Evolutionary conservation across 768 basidiomycete species (phyloP).

Genomic region (Xanthoconium stramineum): DNA sequence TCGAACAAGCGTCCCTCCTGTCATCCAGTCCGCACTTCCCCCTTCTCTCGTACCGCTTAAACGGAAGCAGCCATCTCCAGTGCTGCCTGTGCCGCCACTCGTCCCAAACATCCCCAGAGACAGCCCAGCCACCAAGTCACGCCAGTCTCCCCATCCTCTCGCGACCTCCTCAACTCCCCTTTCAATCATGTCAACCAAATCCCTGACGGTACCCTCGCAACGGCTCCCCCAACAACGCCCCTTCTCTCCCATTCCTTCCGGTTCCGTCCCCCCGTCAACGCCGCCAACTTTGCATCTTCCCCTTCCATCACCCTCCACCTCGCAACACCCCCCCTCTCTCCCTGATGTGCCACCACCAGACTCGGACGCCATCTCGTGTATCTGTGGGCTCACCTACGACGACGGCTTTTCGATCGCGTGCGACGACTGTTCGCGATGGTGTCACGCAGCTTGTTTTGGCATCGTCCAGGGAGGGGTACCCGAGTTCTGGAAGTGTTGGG

Average conservation of each 20-base stretch:
- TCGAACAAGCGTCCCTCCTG: conserved; percentile 16
- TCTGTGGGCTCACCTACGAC: conserved; percentile 70
- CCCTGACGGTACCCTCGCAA: conserved; percentile 10
- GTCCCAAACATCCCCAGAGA: conserved; percentile 6
- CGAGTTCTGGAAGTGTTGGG: conserved; percentile 76
- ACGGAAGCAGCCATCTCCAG: conserved; percentile 34
- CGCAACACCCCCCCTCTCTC: conserved; percentile 16
- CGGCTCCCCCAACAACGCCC: conserved; percentile 14
- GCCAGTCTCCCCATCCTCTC: conserved; percentile 17
- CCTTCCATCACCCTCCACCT: conserved; percentile 20
- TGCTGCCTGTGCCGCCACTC: conserved; percentile 14
- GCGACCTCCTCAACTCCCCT: conserved; percentile 16
- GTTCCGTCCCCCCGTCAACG: conserved; percentile 13
- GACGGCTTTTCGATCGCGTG: conserved; percentile 87
- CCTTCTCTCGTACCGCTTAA: conserved; percentile 39
- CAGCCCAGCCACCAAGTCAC: conserved; percentile 8
- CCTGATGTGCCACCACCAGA: conserved; percentile 25
- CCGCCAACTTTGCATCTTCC: conserved; percentile 12
- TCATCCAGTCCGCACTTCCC: conserved; percentile 24
- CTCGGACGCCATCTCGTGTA: conserved; percentile 61
- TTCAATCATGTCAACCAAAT: conserved; percentile 12
- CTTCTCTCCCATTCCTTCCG: conserved; percentile 17
- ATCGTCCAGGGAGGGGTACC: conserved; percentile 57
- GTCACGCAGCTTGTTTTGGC: conserved; percentile 76
- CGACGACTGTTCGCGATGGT: conserved; percentile 80